Evolutionary conservation across 129 eudicot genomes (phyloP), one percentile per base, ranked within the genome.

Genomic region (Ambrosia trifida): DNA sequence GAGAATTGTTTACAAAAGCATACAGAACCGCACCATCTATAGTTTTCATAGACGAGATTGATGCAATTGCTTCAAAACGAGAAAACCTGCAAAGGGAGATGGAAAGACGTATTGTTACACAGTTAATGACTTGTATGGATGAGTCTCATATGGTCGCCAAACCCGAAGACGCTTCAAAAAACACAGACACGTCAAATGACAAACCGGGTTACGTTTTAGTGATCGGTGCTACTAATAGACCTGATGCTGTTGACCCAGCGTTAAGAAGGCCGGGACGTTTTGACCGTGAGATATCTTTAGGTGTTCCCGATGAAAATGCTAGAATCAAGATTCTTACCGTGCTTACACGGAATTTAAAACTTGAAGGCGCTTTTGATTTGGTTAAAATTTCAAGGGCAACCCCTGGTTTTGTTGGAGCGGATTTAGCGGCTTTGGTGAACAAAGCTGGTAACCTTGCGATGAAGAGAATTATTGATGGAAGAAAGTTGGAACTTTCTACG

Each of bases 161-260:
- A 70, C 77, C 87, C 38, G 72, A 69, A 36, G 85, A 66, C 40
- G 44, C 43, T 30, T 18, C 63, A 66, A 73, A 74, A 33, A 59
- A 56, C 50, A 32, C 83, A 61, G 86, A 84, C 20, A 68, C 64
- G 12, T 56, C 84, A 52, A 73, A 80, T 72, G 12, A 65, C 41
- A 74, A 64, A 31, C 87, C 90, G 9, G 95, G 96, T 10, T 82
- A 89, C 54, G 90, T 94, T 24, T 83, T 94, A 14, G 93, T 89
- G 2, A 89, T 94, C 56, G 98, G 98, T 56, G 97, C 98, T 38
- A 94, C 98, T 50, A 94, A 94, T 51, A 89, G 96, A 75, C 98
- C 97, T 14, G 98, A 94, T 72, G 95, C 97, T 30, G 80, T 94
- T 69, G 98, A 94, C 77, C 87, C 93, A 38, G 98, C 98, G 13